These are phyloP conservation scores for Wakefieldia striispora DNA, from an alignment of 768 basidiomycete species.

Conservation along the genomic window DNA sequence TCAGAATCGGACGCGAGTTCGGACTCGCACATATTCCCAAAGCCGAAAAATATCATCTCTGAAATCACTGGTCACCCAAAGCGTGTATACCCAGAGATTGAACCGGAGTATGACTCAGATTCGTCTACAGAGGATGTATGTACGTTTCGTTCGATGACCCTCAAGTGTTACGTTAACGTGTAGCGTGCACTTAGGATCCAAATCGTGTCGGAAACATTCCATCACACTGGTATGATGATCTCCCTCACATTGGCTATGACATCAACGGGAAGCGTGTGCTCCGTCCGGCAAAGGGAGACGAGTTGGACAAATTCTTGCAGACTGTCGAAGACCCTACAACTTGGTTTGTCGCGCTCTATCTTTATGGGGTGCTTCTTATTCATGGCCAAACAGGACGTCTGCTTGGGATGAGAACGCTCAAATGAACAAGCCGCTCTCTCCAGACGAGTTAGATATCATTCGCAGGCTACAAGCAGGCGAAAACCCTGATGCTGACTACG, in stretches of 20 bases:
- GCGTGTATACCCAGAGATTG: conserved; percentile 83
- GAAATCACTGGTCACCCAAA: conserved; percentile 83
- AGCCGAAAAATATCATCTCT: conserved; percentile 67
- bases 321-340: conserved; percentile 89
- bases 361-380: background rate
- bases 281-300: conserved; percentile 92
- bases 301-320: conserved; percentile 92
- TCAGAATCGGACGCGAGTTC: conserved; percentile 37
- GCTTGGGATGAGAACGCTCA: conserved; percentile 90
- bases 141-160: conserved; percentile 8
- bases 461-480: conserved; percentile 86
- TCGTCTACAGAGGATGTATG: conserved; percentile 90
- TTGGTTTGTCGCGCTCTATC: conserved; percentile 56
- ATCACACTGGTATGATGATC: conserved; percentile 98
- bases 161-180: conserved; percentile 1
- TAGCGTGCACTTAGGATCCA: conserved; percentile 56
- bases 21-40: conserved; percentile 57
- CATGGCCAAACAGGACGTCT: conserved; percentile 61
- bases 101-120: conserved; percentile 88
- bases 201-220: conserved; percentile 95
- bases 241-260: conserved; percentile 98
- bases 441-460: conserved; percentile 94
- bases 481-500: conserved; percentile 85
- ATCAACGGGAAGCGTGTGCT: conserved; percentile 93
- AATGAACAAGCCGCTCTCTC: conserved; percentile 78